phyloP scores from a whole-genome alignment of 345 rosid species.

The Salix dunnii region DNA sequence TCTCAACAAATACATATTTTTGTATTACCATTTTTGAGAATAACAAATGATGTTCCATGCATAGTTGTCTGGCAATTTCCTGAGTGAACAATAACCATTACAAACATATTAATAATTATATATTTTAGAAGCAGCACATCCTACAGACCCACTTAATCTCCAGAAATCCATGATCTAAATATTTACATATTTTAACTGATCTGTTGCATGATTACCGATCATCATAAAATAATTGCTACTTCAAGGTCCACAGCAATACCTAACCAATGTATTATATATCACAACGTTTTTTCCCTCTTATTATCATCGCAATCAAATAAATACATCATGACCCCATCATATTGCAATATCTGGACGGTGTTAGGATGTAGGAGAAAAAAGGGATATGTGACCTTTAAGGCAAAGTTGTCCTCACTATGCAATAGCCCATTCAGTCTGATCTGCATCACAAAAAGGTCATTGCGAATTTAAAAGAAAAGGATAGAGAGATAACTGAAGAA shows the following conservation, averaged over 20 bases:
- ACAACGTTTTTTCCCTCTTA: background rate
- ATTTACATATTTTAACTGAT: background rate
- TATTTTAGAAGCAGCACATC: too few relatives aligned
- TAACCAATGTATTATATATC: background rate
- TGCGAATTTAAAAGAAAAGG: background rate
- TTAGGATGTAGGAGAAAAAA: background rate
- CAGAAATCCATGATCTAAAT: too few relatives aligned
- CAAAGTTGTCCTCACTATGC: slow-evolving; percentile 78
- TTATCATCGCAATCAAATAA: background rate
- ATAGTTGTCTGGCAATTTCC: slow-evolving; percentile 92
- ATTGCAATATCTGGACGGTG: background rate
- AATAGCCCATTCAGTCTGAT: slow-evolving; percentile 82
- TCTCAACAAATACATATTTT: slow-evolving; percentile 5
- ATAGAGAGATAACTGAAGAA: background rate
- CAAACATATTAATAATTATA: background rate
- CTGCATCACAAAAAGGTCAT: slow-evolving; percentile 43
- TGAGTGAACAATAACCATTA: slow-evolving; percentile 25
- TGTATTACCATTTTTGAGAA: slow-evolving; percentile 83
- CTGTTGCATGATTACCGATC: background rate
- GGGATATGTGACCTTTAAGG: slow-evolving; percentile 56
- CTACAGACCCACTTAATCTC: too few relatives aligned
- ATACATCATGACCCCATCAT: background rate
- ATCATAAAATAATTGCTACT: too few relatives aligned
- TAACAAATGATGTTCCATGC: slow-evolving; percentile 68
- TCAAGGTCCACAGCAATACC: background rate